Evolutionary conservation across 176 grass and related monocot species (phyloP).

Genomic region (Musa troglodytarum): DNA sequence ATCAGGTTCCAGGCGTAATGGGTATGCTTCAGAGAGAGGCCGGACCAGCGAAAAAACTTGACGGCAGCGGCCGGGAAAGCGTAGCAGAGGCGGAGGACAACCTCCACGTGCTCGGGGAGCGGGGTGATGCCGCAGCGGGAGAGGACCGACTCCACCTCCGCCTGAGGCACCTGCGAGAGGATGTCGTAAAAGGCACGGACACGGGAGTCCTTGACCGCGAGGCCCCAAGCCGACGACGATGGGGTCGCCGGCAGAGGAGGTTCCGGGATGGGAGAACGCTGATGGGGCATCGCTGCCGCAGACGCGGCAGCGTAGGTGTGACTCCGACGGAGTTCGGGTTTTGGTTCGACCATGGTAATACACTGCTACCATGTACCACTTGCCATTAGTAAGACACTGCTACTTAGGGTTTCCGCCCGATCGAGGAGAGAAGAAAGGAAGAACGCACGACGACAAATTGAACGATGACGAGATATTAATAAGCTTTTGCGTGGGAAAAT

Average conservation of each 20-base stretch:
- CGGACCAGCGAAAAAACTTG: slow-evolving; percentile 71
- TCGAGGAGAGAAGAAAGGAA: too few species aligned
- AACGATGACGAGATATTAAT: too few species aligned
- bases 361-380: too few species aligned
- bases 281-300: neutral
- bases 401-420: too few species aligned
- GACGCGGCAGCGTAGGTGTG: too few species aligned
- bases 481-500: too few species aligned
- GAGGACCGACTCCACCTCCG: slow-evolving; percentile 50
- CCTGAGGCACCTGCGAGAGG: slow-evolving; percentile 11
- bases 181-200: slow-evolving; percentile 24
- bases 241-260: neutral
- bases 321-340: too few species aligned
- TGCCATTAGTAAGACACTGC: too few species aligned
- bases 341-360: too few species aligned
- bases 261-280: neutral
- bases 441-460: too few species aligned
- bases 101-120: slow-evolving; percentile 42
- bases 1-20: slow-evolving; percentile 67
- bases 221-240: neutral
- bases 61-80: slow-evolving; percentile 38
- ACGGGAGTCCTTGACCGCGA: slow-evolving; percentile 21
- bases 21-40: slow-evolving; percentile 31
- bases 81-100: slow-evolving; percentile 48
- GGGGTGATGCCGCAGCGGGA: slow-evolving; percentile 35